phyloP scores from a whole-genome alignment of 441 rosid species.

The Eruca vesicaria region DNA sequence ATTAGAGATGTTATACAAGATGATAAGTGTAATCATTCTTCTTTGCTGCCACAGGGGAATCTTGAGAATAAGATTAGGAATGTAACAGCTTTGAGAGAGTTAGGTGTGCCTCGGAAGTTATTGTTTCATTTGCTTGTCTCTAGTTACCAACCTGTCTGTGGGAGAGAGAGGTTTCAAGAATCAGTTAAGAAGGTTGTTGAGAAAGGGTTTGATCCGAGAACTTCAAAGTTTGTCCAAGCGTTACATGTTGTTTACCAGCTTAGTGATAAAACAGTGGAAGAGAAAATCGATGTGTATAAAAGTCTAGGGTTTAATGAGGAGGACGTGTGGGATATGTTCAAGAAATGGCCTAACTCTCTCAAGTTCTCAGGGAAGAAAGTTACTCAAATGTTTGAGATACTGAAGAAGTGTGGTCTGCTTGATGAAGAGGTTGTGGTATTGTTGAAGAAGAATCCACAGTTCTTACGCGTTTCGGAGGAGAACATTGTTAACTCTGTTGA shows the following conservation, averaged over 20 bases:
- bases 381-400: background rate
- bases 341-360: constrained; percentile 26
- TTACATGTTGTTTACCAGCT: background rate
- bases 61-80: background rate
- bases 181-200: constrained; percentile 3
- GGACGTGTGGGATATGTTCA: constrained; percentile 31
- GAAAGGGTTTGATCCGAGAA: constrained; percentile 19
- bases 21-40: background rate
- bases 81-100: background rate
- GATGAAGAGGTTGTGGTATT: background rate
- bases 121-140: constrained; percentile 12
- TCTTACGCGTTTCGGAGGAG: background rate
- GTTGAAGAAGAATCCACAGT: constrained; percentile 14
- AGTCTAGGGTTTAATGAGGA: constrained; percentile 30
- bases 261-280: constrained; percentile 4
- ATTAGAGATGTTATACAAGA: constrained; percentile 5
- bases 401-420: background rate
- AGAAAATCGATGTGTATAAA: background rate
- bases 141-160: background rate
- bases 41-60: background rate
- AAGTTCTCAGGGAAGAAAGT: constrained; percentile 28
- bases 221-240: constrained; percentile 7
- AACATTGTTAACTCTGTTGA: constrained; percentile 15
- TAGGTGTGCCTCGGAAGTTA: background rate
- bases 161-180: constrained; percentile 3